Evolutionary conservation across 2,329 filamentous ascomycete species (phyloP).

Genomic region (Dendrostoma leiphaemia): DNA sequence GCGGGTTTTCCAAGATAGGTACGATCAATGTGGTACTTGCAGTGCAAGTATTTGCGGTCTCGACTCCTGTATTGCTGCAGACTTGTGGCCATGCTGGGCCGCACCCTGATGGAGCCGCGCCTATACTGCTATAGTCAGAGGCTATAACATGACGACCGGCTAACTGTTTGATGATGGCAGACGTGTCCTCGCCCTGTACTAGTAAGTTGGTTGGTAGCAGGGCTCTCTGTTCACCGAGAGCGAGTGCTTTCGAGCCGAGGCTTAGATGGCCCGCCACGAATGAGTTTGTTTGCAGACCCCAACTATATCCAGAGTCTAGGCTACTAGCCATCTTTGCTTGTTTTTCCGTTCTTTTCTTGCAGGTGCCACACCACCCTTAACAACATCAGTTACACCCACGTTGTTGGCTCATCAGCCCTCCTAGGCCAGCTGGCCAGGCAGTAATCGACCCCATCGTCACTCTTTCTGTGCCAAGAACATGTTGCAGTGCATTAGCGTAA

Average conservation of each 20-base stretch:
- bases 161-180: too few species aligned
- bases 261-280: background rate
- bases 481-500: constrained; percentile 8
- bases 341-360: background rate
- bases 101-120: background rate
- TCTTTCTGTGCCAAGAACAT: background rate
- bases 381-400: too few species aligned
- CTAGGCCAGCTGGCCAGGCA: too few species aligned
- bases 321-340: too few species aligned
- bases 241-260: background rate
- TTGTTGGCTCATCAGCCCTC: too few species aligned
- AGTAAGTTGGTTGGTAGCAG: too few species aligned
- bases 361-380: too few species aligned
- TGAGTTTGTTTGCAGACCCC: background rate
- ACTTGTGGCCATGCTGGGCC: background rate
- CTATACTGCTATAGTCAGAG: background rate
- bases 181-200: too few species aligned
- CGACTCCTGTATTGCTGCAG: constrained; percentile 14
- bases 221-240: background rate
- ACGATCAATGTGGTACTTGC: constrained; percentile 13
- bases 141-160: background rate
- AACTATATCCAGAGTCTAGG: background rate
- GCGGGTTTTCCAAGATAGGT: constrained; percentile 17
- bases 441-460: background rate
- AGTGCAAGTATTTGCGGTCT: constrained; percentile 9